These are phyloP conservation scores for Boletus rex-veris DNA, from an alignment of 768 basidiomycete species.

Conservation along the genomic window DNA sequence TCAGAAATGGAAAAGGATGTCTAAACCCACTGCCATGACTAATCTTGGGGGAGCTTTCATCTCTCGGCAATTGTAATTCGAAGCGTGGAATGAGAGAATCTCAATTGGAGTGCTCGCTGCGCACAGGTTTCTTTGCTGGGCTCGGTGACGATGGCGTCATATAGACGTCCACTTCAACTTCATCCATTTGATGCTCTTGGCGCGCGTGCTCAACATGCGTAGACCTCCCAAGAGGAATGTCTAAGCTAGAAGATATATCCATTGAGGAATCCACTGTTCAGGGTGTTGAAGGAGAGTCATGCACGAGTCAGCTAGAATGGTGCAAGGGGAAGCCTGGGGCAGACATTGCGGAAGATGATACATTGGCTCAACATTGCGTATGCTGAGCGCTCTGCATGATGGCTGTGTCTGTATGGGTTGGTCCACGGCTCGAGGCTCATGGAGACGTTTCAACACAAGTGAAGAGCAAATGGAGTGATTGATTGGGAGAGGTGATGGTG, in stretches of 20 bases:
- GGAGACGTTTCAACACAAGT: too few relatives aligned
- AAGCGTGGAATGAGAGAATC: constrained; percentile 38
- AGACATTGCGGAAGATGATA: too few relatives aligned
- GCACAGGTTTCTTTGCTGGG: constrained; percentile 32
- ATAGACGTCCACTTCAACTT: constrained; percentile 39
- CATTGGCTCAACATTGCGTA: constrained; percentile 33
- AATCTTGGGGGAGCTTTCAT: constrained; percentile 23
- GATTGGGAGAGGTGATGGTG: constrained; percentile 26
- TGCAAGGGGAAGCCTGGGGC: too few relatives aligned
- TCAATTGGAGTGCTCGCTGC: constrained; percentile 15
- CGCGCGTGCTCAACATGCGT: constrained; percentile 33
- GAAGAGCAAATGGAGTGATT: too few relatives aligned
- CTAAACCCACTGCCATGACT: constrained; percentile 6
- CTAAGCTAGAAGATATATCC: constrained; percentile 11
- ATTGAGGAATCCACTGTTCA: constrained; percentile 22
- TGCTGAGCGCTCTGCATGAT: constrained; percentile 48
- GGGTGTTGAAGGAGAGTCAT: constrained; percentile 24
- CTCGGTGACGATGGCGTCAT: constrained; percentile 51
- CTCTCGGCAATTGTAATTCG: constrained; percentile 17
- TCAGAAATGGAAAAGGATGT: too few relatives aligned
- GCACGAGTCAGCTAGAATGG: too few relatives aligned
- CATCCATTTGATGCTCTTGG: constrained; percentile 24
- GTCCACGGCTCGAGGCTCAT: constrained; percentile 66
- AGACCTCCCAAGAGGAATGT: constrained; percentile 5
- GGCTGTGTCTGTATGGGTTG: constrained; percentile 54